A percentile compares a stretch with the other conserved stretches of the same genome.
Conservation (phyloP, 768 basidiomycete species). For the Psilocybe subaeruginosa region DNA sequence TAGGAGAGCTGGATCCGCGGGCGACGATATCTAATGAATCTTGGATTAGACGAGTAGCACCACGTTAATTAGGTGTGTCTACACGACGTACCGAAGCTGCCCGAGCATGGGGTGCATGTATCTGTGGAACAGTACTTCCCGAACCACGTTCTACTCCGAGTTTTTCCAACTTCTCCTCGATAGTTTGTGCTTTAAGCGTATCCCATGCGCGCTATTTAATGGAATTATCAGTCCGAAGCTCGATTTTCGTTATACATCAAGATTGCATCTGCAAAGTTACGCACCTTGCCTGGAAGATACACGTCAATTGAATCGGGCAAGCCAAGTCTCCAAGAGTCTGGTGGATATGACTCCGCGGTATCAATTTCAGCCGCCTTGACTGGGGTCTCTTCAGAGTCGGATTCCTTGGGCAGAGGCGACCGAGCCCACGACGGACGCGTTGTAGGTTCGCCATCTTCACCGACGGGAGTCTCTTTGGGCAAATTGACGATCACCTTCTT, state of each 20-base stretch:
- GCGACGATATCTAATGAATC: slow-evolving; percentile 76
- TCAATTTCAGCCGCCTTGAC: slow-evolving; percentile 32
- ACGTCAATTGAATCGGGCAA: slow-evolving; percentile 78
- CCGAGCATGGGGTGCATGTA: slow-evolving; percentile 77
- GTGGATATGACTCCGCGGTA: slow-evolving; percentile 64
- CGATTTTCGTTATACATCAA: neutral
- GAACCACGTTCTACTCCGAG: slow-evolving; percentile 76
- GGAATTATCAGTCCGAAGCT: slow-evolving; percentile 10
- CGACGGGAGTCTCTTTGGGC: slow-evolving; percentile 65
- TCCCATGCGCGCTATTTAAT: slow-evolving; percentile 71
- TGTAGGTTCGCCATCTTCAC: slow-evolving; percentile 41
- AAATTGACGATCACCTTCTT: slow-evolving; percentile 76
- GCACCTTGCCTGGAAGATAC: slow-evolving; percentile 81
- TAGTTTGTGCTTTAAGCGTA: slow-evolving; percentile 64
- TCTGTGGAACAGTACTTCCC: slow-evolving; percentile 56
- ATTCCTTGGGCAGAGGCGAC: slow-evolving; percentile 45
- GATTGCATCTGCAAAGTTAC: slow-evolving; percentile 2
- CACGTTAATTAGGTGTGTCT: slow-evolving; percentile 27
- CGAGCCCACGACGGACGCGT: slow-evolving; percentile 64
- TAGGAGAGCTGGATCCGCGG: slow-evolving; percentile 82
- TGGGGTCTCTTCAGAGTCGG: slow-evolving; percentile 23
- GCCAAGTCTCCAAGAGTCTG: slow-evolving; percentile 59
- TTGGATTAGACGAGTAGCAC: slow-evolving; percentile 14
- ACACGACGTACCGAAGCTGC: slow-evolving; percentile 83
- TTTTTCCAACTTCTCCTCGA: slow-evolving; percentile 82